phyloP scores from a whole-genome alignment of 495 filamentous ascomycete genomes.

The Massariosphaeria phaeospora region DNA sequence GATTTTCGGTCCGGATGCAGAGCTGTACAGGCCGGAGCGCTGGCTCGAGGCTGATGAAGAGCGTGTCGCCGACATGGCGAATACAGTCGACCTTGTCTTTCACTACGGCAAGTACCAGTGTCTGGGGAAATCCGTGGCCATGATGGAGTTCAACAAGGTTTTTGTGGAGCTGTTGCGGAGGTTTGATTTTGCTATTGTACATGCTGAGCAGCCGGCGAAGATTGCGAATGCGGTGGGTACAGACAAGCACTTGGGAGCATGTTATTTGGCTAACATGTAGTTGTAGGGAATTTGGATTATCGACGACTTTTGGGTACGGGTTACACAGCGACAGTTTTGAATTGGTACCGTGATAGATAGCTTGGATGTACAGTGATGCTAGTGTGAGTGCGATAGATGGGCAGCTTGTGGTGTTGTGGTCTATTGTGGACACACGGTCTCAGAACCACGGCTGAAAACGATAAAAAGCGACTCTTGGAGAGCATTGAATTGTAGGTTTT shows the following conservation, averaged over 20 bases:
- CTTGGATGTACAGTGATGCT: too few relatives aligned
- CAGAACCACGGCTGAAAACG: too few relatives aligned
- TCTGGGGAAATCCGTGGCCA: conserved; percentile 23
- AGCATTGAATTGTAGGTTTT: too few relatives aligned
- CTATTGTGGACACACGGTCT: too few relatives aligned
- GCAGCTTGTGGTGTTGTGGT: too few relatives aligned
- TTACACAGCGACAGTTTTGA: neutral
- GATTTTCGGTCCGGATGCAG: conserved; percentile 36
- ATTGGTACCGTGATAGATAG: too few relatives aligned
- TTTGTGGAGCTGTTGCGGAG: conserved; percentile 43
- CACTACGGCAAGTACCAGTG: conserved; percentile 27
- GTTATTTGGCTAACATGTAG: neutral
- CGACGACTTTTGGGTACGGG: conserved; percentile 8
- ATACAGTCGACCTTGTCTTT: conserved; percentile 29
- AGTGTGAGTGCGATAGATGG: too few relatives aligned
- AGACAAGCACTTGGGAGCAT: neutral
- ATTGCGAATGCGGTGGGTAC: conserved; percentile 15
- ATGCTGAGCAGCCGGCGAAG: conserved; percentile 45
- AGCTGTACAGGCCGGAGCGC: conserved; percentile 30
- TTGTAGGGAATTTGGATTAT: conserved; percentile 11
- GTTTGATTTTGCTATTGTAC: conserved; percentile 50
- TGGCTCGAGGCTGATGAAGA: conserved; percentile 17
- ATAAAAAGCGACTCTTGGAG: too few relatives aligned
- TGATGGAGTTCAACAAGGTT: conserved; percentile 30
- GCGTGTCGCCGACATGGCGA: conserved; percentile 21